Conservation (phyloP, 176 grass and related monocot genomes). For the Cymbopogon citratus region DNA sequence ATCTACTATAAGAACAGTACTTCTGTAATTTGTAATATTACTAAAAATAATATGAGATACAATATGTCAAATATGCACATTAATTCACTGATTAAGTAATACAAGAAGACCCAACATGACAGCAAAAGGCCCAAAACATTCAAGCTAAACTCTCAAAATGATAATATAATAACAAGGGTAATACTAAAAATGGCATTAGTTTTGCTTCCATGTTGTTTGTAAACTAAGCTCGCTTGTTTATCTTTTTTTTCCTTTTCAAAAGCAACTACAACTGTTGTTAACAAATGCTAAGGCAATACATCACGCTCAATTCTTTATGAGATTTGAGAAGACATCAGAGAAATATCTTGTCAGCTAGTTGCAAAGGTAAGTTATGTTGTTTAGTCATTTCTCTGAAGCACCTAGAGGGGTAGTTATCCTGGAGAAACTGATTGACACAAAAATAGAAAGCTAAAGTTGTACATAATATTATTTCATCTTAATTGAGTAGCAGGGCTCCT, state of each 20-base stretch:
- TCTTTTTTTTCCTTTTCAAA: not conserved
- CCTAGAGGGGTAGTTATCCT: slow-evolving; percentile 28
- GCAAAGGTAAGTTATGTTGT: not conserved
- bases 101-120: not conserved
- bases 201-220: slow-evolving; percentile 5
- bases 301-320: slow-evolving; percentile 36
- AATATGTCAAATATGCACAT: slow-evolving; percentile 20
- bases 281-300: not conserved
- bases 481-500: too few relatives aligned
- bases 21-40: slow-evolving; percentile 22
- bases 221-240: not conserved
- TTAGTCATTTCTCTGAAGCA: slow-evolving; percentile 24
- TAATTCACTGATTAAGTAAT: not conserved
- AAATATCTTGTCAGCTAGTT: slow-evolving; percentile 21
- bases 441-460: too few relatives aligned
- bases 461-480: too few relatives aligned
- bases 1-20: slow-evolving; percentile 23
- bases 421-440: slow-evolving; percentile 16
- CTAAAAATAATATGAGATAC: slow-evolving; percentile 27
- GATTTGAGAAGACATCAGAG: slow-evolving; percentile 20
- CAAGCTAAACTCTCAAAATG: slow-evolving; percentile 13
- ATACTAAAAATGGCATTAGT: not conserved
- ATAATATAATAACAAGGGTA: not conserved
- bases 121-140: not conserved
- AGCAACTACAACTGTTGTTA: not conserved